phyloP scores from a whole-genome alignment of 331 rosid genomes.

The Quercus phellos region DNA sequence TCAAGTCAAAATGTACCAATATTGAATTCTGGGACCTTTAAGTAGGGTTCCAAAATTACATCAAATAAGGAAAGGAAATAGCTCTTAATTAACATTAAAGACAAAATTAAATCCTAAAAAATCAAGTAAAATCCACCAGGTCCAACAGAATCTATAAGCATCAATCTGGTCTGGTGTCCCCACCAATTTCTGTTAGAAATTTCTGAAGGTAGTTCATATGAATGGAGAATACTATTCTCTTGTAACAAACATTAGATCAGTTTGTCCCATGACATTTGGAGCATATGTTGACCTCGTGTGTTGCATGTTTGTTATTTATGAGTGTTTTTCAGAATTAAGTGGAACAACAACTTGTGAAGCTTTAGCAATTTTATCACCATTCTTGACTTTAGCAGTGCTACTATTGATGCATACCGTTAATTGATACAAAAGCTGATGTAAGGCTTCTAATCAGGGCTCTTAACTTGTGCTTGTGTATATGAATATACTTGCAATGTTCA shows the following conservation, averaged over 20 bases:
- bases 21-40: no score
- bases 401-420: neutral
- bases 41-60: no score
- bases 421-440: neutral
- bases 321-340: neutral
- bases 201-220: neutral
- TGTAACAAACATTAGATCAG: neutral
- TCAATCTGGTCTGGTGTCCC: no score
- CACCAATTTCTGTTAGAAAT: neutral
- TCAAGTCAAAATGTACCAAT: no score
- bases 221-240: neutral
- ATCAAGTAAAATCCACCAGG: no score
- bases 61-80: no score
- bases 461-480: neutral
- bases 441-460: neutral
- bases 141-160: no score
- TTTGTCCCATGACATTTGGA: neutral
- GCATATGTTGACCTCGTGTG: neutral
- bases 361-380: neutral
- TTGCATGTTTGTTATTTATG: neutral
- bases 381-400: neutral
- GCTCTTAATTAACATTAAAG: no score
- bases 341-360: neutral
- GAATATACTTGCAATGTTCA: conserved; percentile 7
- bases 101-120: no score